These are phyloP conservation scores for Emydomyces testavorans DNA, from an alignment of 2,329 filamentous ascomycete genomes.

Conservation along the genomic window DNA sequence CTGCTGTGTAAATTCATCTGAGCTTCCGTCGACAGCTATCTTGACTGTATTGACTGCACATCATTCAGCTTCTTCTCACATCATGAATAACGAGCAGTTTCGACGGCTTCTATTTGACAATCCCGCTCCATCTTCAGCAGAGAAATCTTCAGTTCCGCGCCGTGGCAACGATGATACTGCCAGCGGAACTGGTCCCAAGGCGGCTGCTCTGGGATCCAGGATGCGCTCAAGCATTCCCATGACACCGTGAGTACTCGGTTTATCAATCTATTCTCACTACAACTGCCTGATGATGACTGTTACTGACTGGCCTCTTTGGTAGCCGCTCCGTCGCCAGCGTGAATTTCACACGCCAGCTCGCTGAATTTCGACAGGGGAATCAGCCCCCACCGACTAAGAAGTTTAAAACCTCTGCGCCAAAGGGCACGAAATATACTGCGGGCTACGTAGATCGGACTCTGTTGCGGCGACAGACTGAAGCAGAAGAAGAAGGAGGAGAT, in stretches of 20 bases:
- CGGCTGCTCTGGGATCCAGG: slow-evolving; percentile 57
- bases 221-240: slow-evolving; percentile 76
- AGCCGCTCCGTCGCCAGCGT: slow-evolving; percentile 56
- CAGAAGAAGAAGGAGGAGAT: too few relatives aligned
- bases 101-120: slow-evolving; percentile 60
- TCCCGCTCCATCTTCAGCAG: slow-evolving; percentile 30
- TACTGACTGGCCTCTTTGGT: neutral
- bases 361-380: slow-evolving; percentile 53
- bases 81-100: slow-evolving; percentile 95
- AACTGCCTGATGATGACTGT: neutral
- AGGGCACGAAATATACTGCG: slow-evolving; percentile 64
- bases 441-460: slow-evolving; percentile 79
- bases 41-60: neutral
- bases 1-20: too few relatives aligned
- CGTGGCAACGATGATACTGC: slow-evolving; percentile 13
- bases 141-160: slow-evolving; percentile 15
- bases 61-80: neutral
- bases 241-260: slow-evolving; percentile 59
- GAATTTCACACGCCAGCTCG: slow-evolving; percentile 75
- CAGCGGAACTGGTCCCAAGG: slow-evolving; percentile 29
- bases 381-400: slow-evolving; percentile 54
- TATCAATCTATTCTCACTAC: slow-evolving; percentile 2
- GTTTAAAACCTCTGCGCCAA: slow-evolving; percentile 64
- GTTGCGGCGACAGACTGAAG: slow-evolving; percentile 45
- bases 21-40: neutral